Evolutionary conservation across 1,139 yeast genomes (phyloP), one percentile per base, ranked within the genome.

Genomic region (Spathaspora sp.): DNA sequence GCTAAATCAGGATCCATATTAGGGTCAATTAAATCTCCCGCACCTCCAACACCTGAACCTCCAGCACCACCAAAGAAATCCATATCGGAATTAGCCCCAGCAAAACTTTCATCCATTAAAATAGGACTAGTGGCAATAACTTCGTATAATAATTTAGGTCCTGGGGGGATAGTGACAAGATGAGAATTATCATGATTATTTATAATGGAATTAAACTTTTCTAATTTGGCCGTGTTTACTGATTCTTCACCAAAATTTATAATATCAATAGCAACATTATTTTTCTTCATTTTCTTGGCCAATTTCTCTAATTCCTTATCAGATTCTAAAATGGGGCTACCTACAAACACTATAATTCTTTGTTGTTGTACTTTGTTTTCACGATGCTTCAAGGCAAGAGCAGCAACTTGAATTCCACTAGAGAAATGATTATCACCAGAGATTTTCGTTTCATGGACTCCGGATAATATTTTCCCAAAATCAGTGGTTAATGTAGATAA

Each of bases 1-100:
- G 98, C 99, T 61, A 93, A 81, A 66, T 95, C 99, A 23, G 99
- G 99, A 59, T 93, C 99, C 82, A 89, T 88, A 55, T 85, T 84
- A 25, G 97, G 95, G 66, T 93, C 98, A 36, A 85, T 80, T 43
- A 88, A 84, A 43, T 74, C 80, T 38, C 74, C 77, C 29, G 70
- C 72, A 41, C 77, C 82, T 47, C 70, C 74, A 18, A 76, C 82
- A 47, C 70, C 74, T 18, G 76, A 81, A 53, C 71, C 76, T 20
- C 69, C 76, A 47, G 68, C 77, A 41, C 61, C 70, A 36, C 74
- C 77, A 36, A 45, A 46, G 40, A 49, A 52, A 38, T 44, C 47
- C 33, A 44, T 47, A 49, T 57, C 58, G 26, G 66, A 75, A 20
- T 20, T 20, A 27, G 72, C 79, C 11, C 72, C 76, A 9, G 73